Evolutionary conservation across 2,329 filamentous ascomycete genomes (phyloP).

Genomic region (Pseudocercospora fuligena): DNA sequence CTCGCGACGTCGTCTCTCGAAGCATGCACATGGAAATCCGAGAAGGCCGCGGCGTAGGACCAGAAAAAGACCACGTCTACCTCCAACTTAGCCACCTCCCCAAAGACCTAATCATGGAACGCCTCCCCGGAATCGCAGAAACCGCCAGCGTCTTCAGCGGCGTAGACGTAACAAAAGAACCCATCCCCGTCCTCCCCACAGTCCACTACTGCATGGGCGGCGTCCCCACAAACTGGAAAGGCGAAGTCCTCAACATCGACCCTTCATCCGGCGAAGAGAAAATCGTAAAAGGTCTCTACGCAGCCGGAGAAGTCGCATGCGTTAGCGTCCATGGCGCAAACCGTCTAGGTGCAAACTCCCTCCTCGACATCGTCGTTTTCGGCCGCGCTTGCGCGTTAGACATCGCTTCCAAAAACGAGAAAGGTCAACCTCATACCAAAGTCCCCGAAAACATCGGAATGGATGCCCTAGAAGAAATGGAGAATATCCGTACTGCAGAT

Average conservation of each 20-base stretch:
- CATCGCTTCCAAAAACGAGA: slow-evolving; percentile 47
- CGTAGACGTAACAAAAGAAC: slow-evolving; percentile 55
- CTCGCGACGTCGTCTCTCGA: slow-evolving; percentile 53
- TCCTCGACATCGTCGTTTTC: slow-evolving; percentile 58
- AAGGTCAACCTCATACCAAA: slow-evolving; percentile 43
- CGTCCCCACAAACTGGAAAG: slow-evolving; percentile 56
- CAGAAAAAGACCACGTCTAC: slow-evolving; percentile 54
- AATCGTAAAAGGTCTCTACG: slow-evolving; percentile 53
- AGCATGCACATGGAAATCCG: slow-evolving; percentile 57
- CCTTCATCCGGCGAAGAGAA: slow-evolving; percentile 44
- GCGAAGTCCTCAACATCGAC: slow-evolving; percentile 52
- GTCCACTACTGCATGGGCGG: slow-evolving; percentile 60
- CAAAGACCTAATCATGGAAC: slow-evolving; percentile 52
- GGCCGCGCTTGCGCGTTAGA: slow-evolving; percentile 53
- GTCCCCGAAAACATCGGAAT: slow-evolving; percentile 42
- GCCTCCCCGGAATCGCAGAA: slow-evolving; percentile 57
- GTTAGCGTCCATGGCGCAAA: slow-evolving; percentile 57
- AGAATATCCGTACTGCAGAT: slow-evolving; percentile 43
- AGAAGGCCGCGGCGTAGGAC: slow-evolving; percentile 52
- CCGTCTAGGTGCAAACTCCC: slow-evolving; percentile 54
- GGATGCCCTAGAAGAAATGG: slow-evolving; percentile 38
- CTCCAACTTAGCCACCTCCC: slow-evolving; percentile 56
- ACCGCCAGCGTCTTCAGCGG: slow-evolving; percentile 57
- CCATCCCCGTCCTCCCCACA: slow-evolving; percentile 57
- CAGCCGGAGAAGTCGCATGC: slow-evolving; percentile 55